These are phyloP conservation scores for Rhodotorula diobovata DNA, from an alignment of 768 basidiomycete species.

Conservation along the genomic window DNA sequence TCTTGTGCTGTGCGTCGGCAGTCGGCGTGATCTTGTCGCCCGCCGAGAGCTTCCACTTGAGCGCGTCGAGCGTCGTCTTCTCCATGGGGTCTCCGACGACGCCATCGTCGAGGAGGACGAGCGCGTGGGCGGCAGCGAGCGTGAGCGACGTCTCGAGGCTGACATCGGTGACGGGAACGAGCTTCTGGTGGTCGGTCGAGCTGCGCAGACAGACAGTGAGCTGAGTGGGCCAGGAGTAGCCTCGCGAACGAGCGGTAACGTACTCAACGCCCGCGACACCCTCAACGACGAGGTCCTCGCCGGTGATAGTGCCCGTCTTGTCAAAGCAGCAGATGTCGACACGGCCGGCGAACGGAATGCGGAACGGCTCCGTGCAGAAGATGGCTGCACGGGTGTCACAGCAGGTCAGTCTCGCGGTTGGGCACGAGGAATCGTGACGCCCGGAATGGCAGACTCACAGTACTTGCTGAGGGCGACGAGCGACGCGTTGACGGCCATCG, in stretches of 20 bases:
- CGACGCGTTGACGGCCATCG: constrained; percentile 89
- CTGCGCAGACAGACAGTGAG: constrained; percentile 47
- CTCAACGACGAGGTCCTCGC: constrained; percentile 88
- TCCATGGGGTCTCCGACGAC: constrained; percentile 99
- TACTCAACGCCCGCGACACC: constrained; percentile 88
- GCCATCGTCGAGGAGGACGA: constrained; percentile 90
- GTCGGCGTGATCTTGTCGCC: constrained; percentile 70
- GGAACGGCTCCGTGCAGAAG: constrained; percentile 98
- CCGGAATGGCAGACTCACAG: no score
- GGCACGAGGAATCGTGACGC: no score
- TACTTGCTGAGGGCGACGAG: constrained; percentile 88
- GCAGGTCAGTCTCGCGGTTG: no score
- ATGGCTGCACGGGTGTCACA: constrained; percentile 83
- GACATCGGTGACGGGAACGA: constrained; percentile 74
- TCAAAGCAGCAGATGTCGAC: constrained; percentile 99
- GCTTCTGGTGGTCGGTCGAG: constrained; percentile 57
- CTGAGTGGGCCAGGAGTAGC: not conserved
- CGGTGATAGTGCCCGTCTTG: constrained; percentile 98
- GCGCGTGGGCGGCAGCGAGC: constrained; percentile 88
- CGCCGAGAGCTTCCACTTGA: constrained; percentile 72
- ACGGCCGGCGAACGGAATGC: constrained; percentile 89
- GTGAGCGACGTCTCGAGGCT: constrained; percentile 73
- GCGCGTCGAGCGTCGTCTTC: constrained; percentile 83
- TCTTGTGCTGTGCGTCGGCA: constrained; percentile 48
- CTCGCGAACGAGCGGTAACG: constrained; percentile 42